phyloP scores from a whole-genome alignment of 2,329 filamentous ascomycete genomes.

The Beauveria caledonica region DNA sequence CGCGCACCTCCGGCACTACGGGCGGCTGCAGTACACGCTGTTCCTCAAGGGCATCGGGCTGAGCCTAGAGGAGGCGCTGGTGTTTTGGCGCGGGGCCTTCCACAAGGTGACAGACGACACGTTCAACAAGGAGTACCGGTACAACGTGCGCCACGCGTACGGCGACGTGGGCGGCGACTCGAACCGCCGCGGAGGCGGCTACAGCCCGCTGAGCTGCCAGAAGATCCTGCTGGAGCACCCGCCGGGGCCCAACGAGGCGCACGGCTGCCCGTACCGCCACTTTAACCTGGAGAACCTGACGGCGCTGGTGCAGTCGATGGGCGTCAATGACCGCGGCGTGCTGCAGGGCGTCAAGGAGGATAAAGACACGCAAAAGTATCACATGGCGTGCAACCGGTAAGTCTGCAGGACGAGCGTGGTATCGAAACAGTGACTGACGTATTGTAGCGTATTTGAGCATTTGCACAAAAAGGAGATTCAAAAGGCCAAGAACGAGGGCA shows the following conservation, averaged over 20 bases:
- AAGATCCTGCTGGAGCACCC: constrained; percentile 88
- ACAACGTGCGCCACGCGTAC: constrained; percentile 92
- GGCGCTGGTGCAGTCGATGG: constrained; percentile 65
- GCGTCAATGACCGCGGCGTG: constrained; percentile 69
- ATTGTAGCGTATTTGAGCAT: constrained; percentile 70
- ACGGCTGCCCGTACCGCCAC: constrained; percentile 95
- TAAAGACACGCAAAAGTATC: constrained; percentile 78
- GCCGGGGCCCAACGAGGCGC: constrained; percentile 77
- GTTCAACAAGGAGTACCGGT: constrained; percentile 96
- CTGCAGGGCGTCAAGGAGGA: constrained; percentile 80
- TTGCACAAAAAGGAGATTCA: constrained; percentile 72
- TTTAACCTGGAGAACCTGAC: constrained; percentile 84
- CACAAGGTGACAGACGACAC: constrained; percentile 82
- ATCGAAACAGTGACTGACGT: constrained; percentile 1
- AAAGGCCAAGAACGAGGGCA: constrained; percentile 64
- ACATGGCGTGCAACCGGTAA: constrained; percentile 89
- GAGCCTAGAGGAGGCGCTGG: constrained; percentile 78
- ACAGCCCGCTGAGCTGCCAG: constrained; percentile 88
- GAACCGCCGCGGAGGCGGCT: constrained; percentile 78
- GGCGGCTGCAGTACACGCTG: constrained; percentile 86
- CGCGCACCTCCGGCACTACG: constrained; percentile 86
- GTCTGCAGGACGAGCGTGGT: constrained; percentile 17
- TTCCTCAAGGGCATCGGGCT: constrained; percentile 96
- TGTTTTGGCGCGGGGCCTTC: constrained; percentile 88
- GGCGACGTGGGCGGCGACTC: constrained; percentile 91